Evolutionary conservation across 176 grass and related monocot genomes (phyloP), one percentile per base, ranked within the genome.

Genomic region (Avena insularis): DNA sequence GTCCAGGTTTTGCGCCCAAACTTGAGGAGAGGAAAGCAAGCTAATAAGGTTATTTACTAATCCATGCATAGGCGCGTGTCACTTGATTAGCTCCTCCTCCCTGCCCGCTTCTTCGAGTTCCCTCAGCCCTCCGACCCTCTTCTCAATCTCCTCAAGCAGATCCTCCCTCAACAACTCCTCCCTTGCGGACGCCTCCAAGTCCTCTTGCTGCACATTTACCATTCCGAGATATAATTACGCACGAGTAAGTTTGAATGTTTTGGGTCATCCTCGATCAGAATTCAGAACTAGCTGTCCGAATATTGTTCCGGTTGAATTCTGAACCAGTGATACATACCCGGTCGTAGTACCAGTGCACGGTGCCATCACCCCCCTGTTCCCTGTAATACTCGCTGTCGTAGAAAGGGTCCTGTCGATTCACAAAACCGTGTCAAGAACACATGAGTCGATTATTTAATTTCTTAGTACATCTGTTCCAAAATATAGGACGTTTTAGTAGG

Each of bases 131-230:
- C 96, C 96, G 23, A 98, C 96, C 82, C 94, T 98, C 70, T 90
- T 88, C 85, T 95, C 96, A 1, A 95, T 98, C 87, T 98, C 96
- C 87, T 98, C 93, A 6, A 98, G 91, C 85, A 95, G 82, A 82
- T 98, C 96, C 88, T 98, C 93, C 77, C 96, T 94, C 78, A 80
- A 70, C 17, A 98, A 38, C 63, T 95, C 93, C 63, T 91, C 96
- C 86, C 93, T 98, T 38, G 94, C 91, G 33, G 84, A 48, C 77
- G 91, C 86, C 82, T 94, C 96, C 57, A 95, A 85, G 38, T 98
- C 92, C 79, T 98, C 96, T 95, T 95, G 96, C 96, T 98, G 82
- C 78, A 86, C 7, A 85, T 58, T 48, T 11, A 56, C 23, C 13
- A 77, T 78, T 29, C 5, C 63, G 46, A 57, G 14, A 56, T 17